Conservation (phyloP, 805 yeast genomes). For the Diddensiella transvaalensis region DNA sequence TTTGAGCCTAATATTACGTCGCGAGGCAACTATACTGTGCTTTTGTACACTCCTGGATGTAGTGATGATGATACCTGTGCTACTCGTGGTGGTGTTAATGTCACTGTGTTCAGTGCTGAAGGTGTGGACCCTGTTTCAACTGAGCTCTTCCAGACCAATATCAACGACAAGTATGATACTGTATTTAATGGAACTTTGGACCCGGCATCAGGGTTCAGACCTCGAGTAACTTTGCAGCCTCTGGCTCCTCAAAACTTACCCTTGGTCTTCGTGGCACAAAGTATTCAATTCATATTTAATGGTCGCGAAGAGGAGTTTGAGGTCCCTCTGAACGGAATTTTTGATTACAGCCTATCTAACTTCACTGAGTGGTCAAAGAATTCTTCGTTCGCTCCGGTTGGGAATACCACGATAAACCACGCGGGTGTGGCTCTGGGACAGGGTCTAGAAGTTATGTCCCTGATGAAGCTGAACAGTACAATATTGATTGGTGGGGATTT, state of each 20-base stretch:
- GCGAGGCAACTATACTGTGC: slow-evolving; percentile 70
- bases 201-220: slow-evolving; percentile 37
- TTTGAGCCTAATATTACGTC: slow-evolving; percentile 67
- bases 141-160: slow-evolving; percentile 75
- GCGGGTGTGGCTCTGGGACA: slow-evolving; percentile 37
- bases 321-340: slow-evolving; percentile 60
- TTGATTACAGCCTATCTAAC: slow-evolving; percentile 74
- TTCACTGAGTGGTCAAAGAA: slow-evolving; percentile 43
- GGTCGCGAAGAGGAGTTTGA: slow-evolving; percentile 12
- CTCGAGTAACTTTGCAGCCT: slow-evolving; percentile 44
- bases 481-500: slow-evolving; percentile 51
- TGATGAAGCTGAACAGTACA: slow-evolving; percentile 32
- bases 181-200: slow-evolving; percentile 68
- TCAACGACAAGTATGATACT: slow-evolving; percentile 73
- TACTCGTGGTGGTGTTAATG: slow-evolving; percentile 73
- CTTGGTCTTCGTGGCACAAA: slow-evolving; percentile 67
- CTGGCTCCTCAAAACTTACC: slow-evolving; percentile 28
- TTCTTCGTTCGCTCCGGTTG: slow-evolving; percentile 36
- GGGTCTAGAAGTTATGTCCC: slow-evolving; percentile 40
- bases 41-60: slow-evolving; percentile 88
- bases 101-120: slow-evolving; percentile 53
- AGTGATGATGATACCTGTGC: slow-evolving; percentile 59
- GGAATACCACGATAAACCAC: slow-evolving; percentile 45
- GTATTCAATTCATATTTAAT: slow-evolving; percentile 42
- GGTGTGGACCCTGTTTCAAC: slow-evolving; percentile 39